Evolutionary conservation across 139 green algal genomes (phyloP), one percentile per base, ranked within the genome.

Genomic region (Astrephomene gubernaculifera): DNA sequence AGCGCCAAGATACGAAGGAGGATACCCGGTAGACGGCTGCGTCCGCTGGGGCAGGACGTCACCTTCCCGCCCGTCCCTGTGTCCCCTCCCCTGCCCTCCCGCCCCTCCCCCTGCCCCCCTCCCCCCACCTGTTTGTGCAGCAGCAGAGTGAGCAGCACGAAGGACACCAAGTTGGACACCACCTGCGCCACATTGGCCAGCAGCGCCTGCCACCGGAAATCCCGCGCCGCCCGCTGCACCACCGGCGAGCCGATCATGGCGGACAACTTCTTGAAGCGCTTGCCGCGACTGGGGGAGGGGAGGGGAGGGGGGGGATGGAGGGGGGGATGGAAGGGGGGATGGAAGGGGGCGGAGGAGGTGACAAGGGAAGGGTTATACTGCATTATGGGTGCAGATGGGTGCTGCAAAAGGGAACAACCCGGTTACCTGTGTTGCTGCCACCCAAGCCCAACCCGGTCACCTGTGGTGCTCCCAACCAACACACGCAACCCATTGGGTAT

Each of bases 231-330:
- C 7, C 76, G 76, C 76, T 83, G 76, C 39, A 83, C 76, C 17
- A n/a, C 3, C 0, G 76, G 60, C 17, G 52, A 71, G 25, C 45
- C 60, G 0, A 83, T 57, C 60, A 83, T 83, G 33, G 57, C 35
- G 0, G 31, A n/a, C 19, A 89, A 61, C 86, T 79, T 83, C 79
- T 81, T 89, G 39, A 86, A 68, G 6, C 79, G 86, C 86, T 86
- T 89, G 61, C 67, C 79, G 14, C 86, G 79, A 49, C 86, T 89
- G 69, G 29, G 74, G 4, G 43, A 6, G 57, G 57, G 57, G 57
- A n/a, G 57, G 57, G 19, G 61, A 39, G 61, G 6, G 61, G 25
- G 29, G 27, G 29, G 61, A 6, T 29, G 25, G 61, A 17, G 61
- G 25, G 29, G 27, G 29, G 61, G 27, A 31, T 38, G 61, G 61